Evolutionary conservation across 139 green algal genomes (phyloP).

Genomic region (Chlorokybus atmophyticus): DNA sequence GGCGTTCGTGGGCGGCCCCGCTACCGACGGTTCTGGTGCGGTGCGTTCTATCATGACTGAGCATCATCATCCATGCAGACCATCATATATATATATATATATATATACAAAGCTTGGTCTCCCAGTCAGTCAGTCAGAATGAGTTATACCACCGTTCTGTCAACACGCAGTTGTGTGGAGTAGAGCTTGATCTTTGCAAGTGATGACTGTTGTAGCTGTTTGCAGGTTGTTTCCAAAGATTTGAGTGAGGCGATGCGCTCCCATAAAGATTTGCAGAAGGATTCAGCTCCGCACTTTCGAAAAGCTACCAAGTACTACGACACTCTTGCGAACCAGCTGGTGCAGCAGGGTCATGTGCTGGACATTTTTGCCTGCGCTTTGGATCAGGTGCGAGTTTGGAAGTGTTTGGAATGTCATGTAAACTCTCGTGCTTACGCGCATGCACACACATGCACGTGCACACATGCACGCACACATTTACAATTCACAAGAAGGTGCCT

Average conservation of each 20-base stretch:
- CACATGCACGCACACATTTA: too few species aligned
- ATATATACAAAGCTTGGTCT: too few species aligned
- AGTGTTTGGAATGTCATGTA: background rate
- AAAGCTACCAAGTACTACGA: conserved; percentile 88
- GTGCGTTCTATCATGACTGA: too few species aligned
- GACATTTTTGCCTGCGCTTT: conserved; percentile 91
- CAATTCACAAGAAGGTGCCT: too few species aligned
- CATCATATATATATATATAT: too few species aligned
- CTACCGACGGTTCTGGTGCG: conserved; percentile 65
- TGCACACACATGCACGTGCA: too few species aligned
- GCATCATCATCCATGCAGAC: too few species aligned
- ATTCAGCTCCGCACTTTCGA: conserved; percentile 65
- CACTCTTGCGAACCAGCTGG: conserved; percentile 33
- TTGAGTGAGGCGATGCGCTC: conserved; percentile 70
- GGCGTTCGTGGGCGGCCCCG: conserved; percentile 80
- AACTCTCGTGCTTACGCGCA: background rate
- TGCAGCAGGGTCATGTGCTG: conserved; percentile 69
- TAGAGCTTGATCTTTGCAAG: too few species aligned
- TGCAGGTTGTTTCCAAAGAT: conserved; percentile 41
- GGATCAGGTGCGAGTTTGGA: conserved; percentile 43
- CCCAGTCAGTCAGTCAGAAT: too few species aligned
- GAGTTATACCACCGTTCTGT: too few species aligned
- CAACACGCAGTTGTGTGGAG: too few species aligned
- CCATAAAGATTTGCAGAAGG: conserved; percentile 83
- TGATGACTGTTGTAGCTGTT: too few species aligned